phyloP scores from a whole-genome alignment of 2,329 filamentous ascomycete species.

The Trichoderma sp. region DNA sequence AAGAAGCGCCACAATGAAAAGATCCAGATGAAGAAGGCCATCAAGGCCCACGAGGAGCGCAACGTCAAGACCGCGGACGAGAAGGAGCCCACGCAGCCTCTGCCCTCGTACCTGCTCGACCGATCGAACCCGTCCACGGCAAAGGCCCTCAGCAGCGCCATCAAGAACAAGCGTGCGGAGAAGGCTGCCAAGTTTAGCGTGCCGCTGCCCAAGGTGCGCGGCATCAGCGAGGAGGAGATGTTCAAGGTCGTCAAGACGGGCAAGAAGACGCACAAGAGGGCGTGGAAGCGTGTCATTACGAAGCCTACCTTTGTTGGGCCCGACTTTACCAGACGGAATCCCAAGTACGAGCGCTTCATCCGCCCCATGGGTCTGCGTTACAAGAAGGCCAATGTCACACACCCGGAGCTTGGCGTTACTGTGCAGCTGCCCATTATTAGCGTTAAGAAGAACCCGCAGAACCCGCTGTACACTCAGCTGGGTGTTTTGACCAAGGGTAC shows the following conservation, averaged over 20 bases:
- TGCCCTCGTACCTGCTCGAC: constrained; percentile 93
- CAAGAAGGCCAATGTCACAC: constrained; percentile 59
- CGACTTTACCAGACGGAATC: constrained; percentile 85
- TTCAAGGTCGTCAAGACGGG: constrained; percentile 96
- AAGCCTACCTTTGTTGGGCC: constrained; percentile 75
- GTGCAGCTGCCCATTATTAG: constrained; percentile 80
- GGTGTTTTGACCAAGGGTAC: constrained; percentile 86
- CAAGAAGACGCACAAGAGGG: constrained; percentile 89
- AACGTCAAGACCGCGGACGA: constrained; percentile 87
- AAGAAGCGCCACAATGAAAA: constrained; percentile 96
- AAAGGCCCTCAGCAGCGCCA: constrained; percentile 76
- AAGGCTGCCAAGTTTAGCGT: constrained; percentile 94
- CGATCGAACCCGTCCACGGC: constrained; percentile 61
- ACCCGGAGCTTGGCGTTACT: constrained; percentile 81
- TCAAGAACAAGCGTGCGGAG: constrained; percentile 93
- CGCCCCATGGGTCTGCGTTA: constrained; percentile 53
- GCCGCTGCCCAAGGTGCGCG: constrained; percentile 89
- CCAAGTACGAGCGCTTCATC: constrained; percentile 68
- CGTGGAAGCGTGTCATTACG: constrained; percentile 69
- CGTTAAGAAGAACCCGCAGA: constrained; percentile 71
- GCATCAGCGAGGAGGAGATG: constrained; percentile 92
- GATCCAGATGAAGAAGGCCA: constrained; percentile 95
- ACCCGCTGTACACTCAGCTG: constrained; percentile 87
- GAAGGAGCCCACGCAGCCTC: constrained; percentile 76
- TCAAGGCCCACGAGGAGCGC: constrained; percentile 93